Base-by-base conservation (phyloP, 1,284 basidiomycete species). In the Leccinum fuscescens region DNA sequence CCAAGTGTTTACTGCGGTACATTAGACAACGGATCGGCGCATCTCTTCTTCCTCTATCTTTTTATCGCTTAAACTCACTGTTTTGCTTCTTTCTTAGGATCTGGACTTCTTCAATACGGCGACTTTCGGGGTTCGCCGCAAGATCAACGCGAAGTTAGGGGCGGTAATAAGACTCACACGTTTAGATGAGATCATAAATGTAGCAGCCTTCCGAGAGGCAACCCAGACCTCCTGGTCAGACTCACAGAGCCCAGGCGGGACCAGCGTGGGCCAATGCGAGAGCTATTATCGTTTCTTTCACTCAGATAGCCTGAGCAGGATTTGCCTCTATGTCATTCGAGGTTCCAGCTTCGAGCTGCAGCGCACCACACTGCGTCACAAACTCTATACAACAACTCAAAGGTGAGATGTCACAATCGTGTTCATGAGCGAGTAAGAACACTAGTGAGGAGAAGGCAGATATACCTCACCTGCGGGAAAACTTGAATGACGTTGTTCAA, bases 91-190 rank as follows among this genome's bases (percentile, higher is more conserved):
- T 65, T 44, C 20, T 56, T 65, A 77, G 79, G 74, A 61, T 73
- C 70, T 15, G 70, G 74, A 50, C 69, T 64, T 31, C 78, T 74
- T 52, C 74, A 78, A 59, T 82, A 84, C 62, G 85, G 84, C 20
- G 78, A 85, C 66, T 90, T 90, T 76, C 84, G 82, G 52, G 83
- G 84, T 33, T 82, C 87, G 20, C 89, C 88, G 1, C 84, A 82
- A 68, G 87, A 87, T 22, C 79, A 85, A 61, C 85, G 84, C 62
- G 86, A 90, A 67, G 70, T 86, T 53, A 88, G 81, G 71, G 81
- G 83, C 62, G 90, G 89, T 54, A 90, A 90, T 71, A 82, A 84
- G 75, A 85, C 88, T 37, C 78, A 81, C 71, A 89, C 88, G 20
- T 91, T 91, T 79, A 83, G 81, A 74, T 83, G 72, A 73, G 57